Evolutionary conservation across 2,329 filamentous ascomycete genomes (phyloP).

Genomic region (Blumeria graminis): DNA sequence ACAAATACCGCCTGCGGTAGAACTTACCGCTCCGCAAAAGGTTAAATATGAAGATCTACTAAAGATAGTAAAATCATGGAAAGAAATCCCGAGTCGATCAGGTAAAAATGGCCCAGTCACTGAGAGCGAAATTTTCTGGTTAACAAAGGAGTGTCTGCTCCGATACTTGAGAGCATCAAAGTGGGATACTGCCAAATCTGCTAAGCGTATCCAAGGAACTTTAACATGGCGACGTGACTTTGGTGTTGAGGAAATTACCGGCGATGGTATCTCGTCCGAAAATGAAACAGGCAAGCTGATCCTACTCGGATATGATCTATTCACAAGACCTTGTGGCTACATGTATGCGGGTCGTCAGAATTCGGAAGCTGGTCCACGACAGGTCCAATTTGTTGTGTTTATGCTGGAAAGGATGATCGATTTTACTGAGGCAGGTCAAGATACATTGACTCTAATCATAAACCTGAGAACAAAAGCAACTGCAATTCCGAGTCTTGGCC

Average conservation of each 20-base stretch:
- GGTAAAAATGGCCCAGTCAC: constrained; percentile 37
- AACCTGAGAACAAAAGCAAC: constrained; percentile 71
- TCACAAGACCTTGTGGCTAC: constrained; percentile 73
- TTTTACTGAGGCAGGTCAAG: constrained; percentile 65
- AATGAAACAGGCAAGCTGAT: constrained; percentile 95
- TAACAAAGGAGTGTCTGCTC: constrained; percentile 76
- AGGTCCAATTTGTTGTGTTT: constrained; percentile 83
- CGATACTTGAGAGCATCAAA: constrained; percentile 87
- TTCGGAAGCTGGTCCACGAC: constrained; percentile 61
- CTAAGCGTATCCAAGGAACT: constrained; percentile 57
- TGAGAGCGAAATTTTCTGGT: constrained; percentile 65
- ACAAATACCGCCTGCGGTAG: constrained; percentile 23
- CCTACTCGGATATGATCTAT: constrained; percentile 64
- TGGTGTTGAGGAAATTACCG: constrained; percentile 46
- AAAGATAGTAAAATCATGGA: constrained; percentile 44
- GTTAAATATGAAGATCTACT: constrained; percentile 63
- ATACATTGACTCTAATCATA: constrained; percentile 67
- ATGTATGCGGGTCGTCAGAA: constrained; percentile 80
- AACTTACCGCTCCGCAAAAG: constrained; percentile 53
- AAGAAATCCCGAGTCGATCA: constrained; percentile 38
- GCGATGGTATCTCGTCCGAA: constrained; percentile 76
- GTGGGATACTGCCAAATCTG: constrained; percentile 55
- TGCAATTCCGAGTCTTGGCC: constrained; percentile 44
- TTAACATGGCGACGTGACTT: constrained; percentile 81
- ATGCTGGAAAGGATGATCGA: constrained; percentile 85